Base-by-base conservation (phyloP, 306 rosid genomes). In the Fragaria iinumae region DNA sequence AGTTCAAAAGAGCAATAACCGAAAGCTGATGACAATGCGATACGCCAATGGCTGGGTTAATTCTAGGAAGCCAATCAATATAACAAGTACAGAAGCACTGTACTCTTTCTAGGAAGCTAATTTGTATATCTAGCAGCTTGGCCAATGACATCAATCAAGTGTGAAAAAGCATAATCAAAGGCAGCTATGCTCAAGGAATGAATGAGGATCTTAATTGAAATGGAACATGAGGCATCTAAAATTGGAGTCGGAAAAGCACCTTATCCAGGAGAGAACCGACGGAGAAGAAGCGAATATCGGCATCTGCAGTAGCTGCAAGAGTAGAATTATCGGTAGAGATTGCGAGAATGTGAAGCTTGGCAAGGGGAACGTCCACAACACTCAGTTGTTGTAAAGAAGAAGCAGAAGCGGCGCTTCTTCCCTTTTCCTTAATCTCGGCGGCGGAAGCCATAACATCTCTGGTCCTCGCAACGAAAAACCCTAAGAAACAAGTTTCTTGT, bases 391-490 rank as follows among this genome's bases (percentile, higher is more conserved):
- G 79, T 39, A 94, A 80, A 0, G 96, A 79, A 76, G 89, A 75
- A 73, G 86, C 81, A 0, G 96, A 79, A 76, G 89, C 73, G 73
- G 86, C 83, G 53, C 53, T 80, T 32, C 53, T 82, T 25, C 93
- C 89, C 69, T 84, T 82, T 25, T 84, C 91, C 85, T 90, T 83
- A 39, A 77, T 83, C 72, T 82, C 82, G 44, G 82, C 67, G 0
- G 95, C 95, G 0, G 91, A 88, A 84, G 80, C 96, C 72, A 89
- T 82, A 29, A 90, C 87, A 55, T 92, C 97, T 49, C 81, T 74
- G 13, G 92, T 95, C 84, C 79, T 90, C 49, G 76, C 95, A 73
- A 87, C 92, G 38, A 79, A 88, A 80, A 94, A 91, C 69, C 97
- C 98, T 93, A 76, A 77, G 62, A 47, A 47, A 73, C 14, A 45